Percentiles rank a stretch among this genome's conserved stretches.
Conservation (phyloP, 257 asterid genomes). For the Lantana camara region DNA sequence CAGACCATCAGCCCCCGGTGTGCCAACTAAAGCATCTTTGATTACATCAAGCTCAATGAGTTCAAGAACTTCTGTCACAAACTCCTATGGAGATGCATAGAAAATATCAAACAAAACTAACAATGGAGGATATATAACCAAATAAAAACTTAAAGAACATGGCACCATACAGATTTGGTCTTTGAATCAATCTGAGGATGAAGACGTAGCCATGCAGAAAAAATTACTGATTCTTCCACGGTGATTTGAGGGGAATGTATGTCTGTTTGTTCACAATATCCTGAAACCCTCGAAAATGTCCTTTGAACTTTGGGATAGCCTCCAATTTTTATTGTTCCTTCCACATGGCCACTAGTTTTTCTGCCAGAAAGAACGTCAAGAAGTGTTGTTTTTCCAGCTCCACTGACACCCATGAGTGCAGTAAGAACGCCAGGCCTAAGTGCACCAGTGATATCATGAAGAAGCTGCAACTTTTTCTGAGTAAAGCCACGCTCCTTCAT, state of each 20-base stretch:
- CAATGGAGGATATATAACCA: neutral
- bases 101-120: neutral
- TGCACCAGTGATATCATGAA: conserved; percentile 37
- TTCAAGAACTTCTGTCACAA: conserved; percentile 38
- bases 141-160: neutral
- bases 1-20: conserved; percentile 34
- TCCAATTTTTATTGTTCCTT: conserved; percentile 42
- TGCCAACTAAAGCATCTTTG: conserved; percentile 33
- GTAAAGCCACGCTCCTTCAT: conserved; percentile 39
- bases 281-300: conserved; percentile 42
- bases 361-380: conserved; percentile 49
- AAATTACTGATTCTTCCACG: conserved; percentile 40
- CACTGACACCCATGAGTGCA: conserved; percentile 50
- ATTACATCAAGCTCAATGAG: conserved; percentile 42
- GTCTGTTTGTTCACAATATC: conserved; percentile 44
- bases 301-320: conserved; percentile 40
- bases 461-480: conserved; percentile 36
- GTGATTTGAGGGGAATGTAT: conserved; percentile 45
- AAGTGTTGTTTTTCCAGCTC: conserved; percentile 50
- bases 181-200: conserved; percentile 35
- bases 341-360: conserved; percentile 38
- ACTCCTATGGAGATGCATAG: conserved; percentile 14
- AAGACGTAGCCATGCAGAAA: conserved; percentile 45
- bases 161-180: conserved; percentile 26
- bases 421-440: conserved; percentile 41